Percentiles rank a stretch among this genome's conserved stretches.
Evolutionary conservation across 345 rosid species (phyloP).

Genomic region (Passiflora organensis): DNA sequence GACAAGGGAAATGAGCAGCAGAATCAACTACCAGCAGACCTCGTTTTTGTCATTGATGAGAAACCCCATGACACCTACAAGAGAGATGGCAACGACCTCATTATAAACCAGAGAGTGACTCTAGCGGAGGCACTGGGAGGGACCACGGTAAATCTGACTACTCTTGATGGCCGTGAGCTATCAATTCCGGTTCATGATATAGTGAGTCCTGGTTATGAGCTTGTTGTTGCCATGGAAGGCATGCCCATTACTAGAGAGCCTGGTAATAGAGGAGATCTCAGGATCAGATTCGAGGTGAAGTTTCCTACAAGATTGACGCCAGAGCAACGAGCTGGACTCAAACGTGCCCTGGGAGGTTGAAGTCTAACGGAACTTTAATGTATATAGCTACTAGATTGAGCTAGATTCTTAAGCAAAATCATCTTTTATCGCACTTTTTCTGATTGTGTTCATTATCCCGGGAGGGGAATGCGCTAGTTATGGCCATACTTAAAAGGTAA

Average conservation of each 20-base stretch:
- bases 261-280: constrained; percentile 64
- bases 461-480: too few relatives aligned
- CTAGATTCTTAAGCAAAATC: too few relatives aligned
- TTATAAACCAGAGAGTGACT: constrained; percentile 44
- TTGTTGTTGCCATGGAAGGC: constrained; percentile 69
- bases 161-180: constrained; percentile 62
- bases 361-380: background rate
- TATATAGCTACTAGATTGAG: too few relatives aligned
- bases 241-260: constrained; percentile 91
- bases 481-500: too few relatives aligned
- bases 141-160: constrained; percentile 43
- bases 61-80: constrained; percentile 62
- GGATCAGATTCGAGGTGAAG: constrained; percentile 77
- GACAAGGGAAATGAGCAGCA: constrained; percentile 92
- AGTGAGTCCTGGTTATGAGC: constrained; percentile 77
- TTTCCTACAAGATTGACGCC: constrained; percentile 65
- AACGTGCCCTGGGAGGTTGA: constrained; percentile 61
- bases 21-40: constrained; percentile 87
- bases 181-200: constrained; percentile 61
- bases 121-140: constrained; percentile 91
- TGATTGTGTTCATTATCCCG: too few relatives aligned
- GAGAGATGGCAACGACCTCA: constrained; percentile 83
- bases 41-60: constrained; percentile 81
- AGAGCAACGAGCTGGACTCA: constrained; percentile 75
- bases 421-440: too few relatives aligned